Base-by-base conservation (phyloP, 108 stramenopile genomes). In the Cyclotella cryptica region DNA sequence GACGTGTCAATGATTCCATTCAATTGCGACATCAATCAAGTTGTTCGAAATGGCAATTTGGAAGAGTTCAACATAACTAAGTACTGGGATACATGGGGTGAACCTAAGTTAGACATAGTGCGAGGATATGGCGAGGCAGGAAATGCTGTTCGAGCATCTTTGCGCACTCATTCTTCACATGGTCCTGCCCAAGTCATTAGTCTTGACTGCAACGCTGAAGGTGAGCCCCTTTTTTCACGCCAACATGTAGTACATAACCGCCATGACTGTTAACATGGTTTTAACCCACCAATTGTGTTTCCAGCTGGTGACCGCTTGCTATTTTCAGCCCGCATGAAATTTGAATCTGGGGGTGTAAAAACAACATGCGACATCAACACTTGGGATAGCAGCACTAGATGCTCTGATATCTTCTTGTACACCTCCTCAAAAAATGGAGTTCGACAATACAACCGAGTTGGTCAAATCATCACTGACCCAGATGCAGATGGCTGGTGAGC, bases 401-500 rank as follows among this genome's bases (percentile, higher is more conserved):
- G 83, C 75, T 55, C 68, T 42, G 74, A 84, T 60, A 63, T 84
- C 18, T 44, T 47, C 28, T 40, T 84, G 53, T 66, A 70, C 49
- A 77, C 75, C 6, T n/a, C 75, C 6, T n/a, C 62, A 0, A 76
- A 76, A 30, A 40, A n/a, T 19, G 60, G 49, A 8, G 11, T 52
- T 0, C 35, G 42, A 0, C 40, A 71, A 52, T 76, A 76, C n/a
- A 15, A 18, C 10, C 63, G 74, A 46, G 75, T 76, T 51, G 81
- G 51, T 11, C 35, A 44, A 21, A 76, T 76, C 35, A 27, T 66
- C 29, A 57, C 74, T 60, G 66, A 71, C 12, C 64, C 81, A 24
- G 81, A 69, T 67, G 67, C 17, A 30, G 71, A 76, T 72, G 81
- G 81, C 14, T 82, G 81, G 81, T 82, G 44, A 76, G 73, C 19